A percentile compares a stretch with the other conserved stretches of the same genome.
Evolutionary conservation across 331 rosid genomes (phyloP).

Genomic region (Telfairia occidentalis): DNA sequence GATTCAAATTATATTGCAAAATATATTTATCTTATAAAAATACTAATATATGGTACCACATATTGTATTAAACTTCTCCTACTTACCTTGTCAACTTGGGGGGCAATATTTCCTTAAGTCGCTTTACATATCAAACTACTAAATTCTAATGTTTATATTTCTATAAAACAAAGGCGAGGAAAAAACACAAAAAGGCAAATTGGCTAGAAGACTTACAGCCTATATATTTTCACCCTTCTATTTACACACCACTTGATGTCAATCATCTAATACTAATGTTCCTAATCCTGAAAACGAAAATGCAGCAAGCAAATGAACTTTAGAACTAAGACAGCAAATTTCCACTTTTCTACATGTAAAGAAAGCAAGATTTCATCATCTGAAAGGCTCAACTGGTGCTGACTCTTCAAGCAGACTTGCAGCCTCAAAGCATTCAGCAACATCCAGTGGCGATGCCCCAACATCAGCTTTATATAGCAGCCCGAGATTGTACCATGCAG

Average conservation of each 20-base stretch:
- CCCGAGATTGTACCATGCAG: constrained; percentile 93
- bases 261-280: neutral
- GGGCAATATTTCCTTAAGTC: neutral
- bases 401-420: constrained; percentile 71
- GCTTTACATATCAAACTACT: neutral
- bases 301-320: neutral
- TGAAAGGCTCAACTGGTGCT: constrained; percentile 68
- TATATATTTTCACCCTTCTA: neutral
- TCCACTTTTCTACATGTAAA: neutral
- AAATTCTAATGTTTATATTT: neutral
- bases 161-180: neutral
- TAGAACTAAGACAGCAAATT: neutral
- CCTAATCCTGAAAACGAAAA: neutral
- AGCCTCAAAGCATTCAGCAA: constrained; percentile 73
- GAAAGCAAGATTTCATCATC: constrained; percentile 22
- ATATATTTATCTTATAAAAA: neutral
- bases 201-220: neutral
- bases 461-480: constrained; percentile 51
- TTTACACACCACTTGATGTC: neutral
- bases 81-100: neutral
- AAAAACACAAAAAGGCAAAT: neutral
- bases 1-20: too few relatives aligned
- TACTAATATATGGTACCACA: neutral
- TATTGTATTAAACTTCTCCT: neutral
- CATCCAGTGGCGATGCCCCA: constrained; percentile 41